Percentiles rank a stretch among this genome's conserved stretches.
Evolutionary conservation across 208 protist genomes (phyloP).

Genomic region (Kentomonas sorsogonicus): DNA sequence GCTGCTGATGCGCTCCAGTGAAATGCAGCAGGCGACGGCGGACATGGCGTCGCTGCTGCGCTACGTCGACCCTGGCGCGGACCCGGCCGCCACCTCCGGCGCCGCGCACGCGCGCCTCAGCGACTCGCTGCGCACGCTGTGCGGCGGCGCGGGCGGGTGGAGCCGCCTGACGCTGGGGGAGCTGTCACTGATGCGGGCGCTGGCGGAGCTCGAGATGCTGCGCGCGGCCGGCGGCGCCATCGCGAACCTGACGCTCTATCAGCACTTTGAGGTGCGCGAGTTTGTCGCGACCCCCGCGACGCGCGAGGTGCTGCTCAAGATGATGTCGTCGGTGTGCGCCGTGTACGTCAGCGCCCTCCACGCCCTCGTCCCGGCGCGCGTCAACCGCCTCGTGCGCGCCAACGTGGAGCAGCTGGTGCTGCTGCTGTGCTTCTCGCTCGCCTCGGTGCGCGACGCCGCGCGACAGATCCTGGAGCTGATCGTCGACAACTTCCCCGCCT

Average conservation of each 20-base stretch:
- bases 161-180: conserved; percentile 19
- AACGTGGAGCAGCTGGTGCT: conserved; percentile 69
- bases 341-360: conserved; percentile 41
- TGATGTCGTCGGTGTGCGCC: conserved; percentile 39
- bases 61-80: conserved; percentile 24
- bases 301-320: conserved; percentile 25
- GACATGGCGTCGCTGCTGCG: conserved; percentile 61
- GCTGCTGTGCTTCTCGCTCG: conserved; percentile 56
- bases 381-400: conserved; percentile 38
- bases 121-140: conserved; percentile 18
- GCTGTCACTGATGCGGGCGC: conserved; percentile 54
- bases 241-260: conserved; percentile 66
- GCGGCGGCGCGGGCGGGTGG: conserved; percentile 11
- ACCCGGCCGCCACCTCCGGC: conserved; percentile 12
- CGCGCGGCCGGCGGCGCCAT: conserved; percentile 65
- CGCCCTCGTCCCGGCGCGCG: conserved; percentile 32
- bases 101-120: conserved; percentile 7
- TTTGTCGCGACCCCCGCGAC: conserved; percentile 68
- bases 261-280: conserved; percentile 75
- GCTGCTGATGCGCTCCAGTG: conserved; percentile 71
- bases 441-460: conserved; percentile 56
- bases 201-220: conserved; percentile 69
- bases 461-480: conserved; percentile 46
- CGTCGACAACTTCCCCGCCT: conserved; percentile 46
- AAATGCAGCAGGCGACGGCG: conserved; percentile 67